Evolutionary conservation across 345 rosid genomes (phyloP), one percentile per base, ranked within the genome.

Genomic region (Populus deltoides): DNA sequence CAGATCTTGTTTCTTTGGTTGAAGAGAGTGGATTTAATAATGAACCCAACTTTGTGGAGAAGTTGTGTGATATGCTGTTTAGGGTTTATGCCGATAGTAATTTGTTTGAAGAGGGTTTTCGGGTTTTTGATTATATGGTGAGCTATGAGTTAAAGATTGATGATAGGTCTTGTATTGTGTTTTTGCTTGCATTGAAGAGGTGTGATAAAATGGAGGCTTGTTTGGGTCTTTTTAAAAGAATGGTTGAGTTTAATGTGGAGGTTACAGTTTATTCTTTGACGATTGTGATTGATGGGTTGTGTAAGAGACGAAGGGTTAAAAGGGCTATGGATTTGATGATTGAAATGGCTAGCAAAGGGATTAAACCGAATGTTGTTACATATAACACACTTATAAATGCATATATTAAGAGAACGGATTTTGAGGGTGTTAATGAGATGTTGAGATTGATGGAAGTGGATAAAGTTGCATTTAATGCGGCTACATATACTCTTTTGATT

Each of bases 131-230:
- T 81, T 86, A 83, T 84, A 88, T 92, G 93, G 80, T 81, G 73
- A 77, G 43, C 55, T 86, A 63, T 24, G 87, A 91, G 27, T 53
- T 93, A 20, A 80, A 76, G 70, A 86, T 92, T 33, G 93, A 90
- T 66, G 92, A 90, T 49, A 84, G 95, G 84, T 90, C 97, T 3
- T 94, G 97, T 80, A 90, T 90, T 82, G 93, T 89, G 7, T 90
- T 76, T 83, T 82, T 94, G 74, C 80, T 90, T 16, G 94, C 92
- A 39, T 80, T 91, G 81, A 94, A 87, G 87, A 90, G 85, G 78
- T 73, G 84, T 53, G 80, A 83, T 78, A 55, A 77, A 72, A 77
- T 84, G 66, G 94, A 86, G 75, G 80, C 72, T 2, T 89, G 90
- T 83, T 83, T 87, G n/a, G 86, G 73, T 3, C 35, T 92, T 70